A percentile compares a stretch with the other conserved stretches of the same genome.
phyloP scores from a whole-genome alignment of 768 basidiomycete species.

The Rhodotorula graminis region DNA sequence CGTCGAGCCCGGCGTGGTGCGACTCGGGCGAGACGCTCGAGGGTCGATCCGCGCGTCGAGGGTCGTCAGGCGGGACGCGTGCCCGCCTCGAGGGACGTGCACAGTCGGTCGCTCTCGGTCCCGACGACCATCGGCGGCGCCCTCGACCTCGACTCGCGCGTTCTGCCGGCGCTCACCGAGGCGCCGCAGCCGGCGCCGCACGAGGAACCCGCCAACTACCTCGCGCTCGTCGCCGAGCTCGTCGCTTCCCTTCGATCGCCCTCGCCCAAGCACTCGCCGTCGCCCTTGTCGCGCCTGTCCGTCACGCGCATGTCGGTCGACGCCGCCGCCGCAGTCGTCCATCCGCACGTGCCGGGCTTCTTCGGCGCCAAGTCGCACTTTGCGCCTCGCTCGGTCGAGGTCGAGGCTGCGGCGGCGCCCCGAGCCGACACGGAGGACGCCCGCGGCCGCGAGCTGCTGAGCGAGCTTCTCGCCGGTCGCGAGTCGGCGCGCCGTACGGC shows the following conservation, averaged over 20 bases:
- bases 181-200: too few relatives aligned
- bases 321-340: background rate
- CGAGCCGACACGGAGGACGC: too few relatives aligned
- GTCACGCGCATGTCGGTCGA: background rate
- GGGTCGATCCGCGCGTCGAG: too few relatives aligned
- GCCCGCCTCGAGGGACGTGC: background rate
- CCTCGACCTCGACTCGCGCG: too few relatives aligned
- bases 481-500: too few relatives aligned
- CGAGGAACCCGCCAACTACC: background rate
- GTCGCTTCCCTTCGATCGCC: background rate
- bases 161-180: too few relatives aligned
- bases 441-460: too few relatives aligned
- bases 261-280: background rate
- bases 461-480: too few relatives aligned
- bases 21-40: too few relatives aligned
- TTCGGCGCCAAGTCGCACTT: background rate
- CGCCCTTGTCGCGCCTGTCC: background rate
- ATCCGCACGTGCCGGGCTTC: background rate
- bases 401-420: too few relatives aligned
- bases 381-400: background rate
- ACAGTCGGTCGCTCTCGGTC: background rate
- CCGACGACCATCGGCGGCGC: background rate
- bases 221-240: background rate
- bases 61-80: background rate
- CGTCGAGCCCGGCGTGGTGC: too few relatives aligned